Evolutionary conservation across 1,284 basidiomycete genomes (phyloP), one percentile per base, ranked within the genome.

Genomic region (Ustilago shanxiensis): DNA sequence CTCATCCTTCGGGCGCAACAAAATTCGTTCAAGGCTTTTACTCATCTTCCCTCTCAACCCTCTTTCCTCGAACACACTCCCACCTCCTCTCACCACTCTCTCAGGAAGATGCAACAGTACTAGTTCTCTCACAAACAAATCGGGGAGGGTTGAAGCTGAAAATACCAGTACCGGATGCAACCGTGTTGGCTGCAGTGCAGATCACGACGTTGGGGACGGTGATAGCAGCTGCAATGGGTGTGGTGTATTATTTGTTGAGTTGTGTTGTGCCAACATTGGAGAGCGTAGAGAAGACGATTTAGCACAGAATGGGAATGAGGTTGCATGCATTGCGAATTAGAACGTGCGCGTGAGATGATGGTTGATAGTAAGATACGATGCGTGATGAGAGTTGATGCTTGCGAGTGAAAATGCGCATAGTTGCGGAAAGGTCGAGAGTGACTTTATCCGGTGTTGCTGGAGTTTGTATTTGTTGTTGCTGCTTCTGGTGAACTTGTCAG

Each of bases 51-150:
- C 2, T 44, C 35, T 11, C 37, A 39, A 8, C 59, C 29, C 33
- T 66, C 53, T 66, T 69, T 41, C 72, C 72, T 2, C 22, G 51
- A 0, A 52, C 66, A 0, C 72, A 74, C 29, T 33, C 56, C 1
- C 72, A 74, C 20, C 56, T 67, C 2, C 31, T 41, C 44, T 18
- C 11, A 14, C 31, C n/a, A n/a, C n/a, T n/a, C n/a, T n/a, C n/a
- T n/a, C n/a, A n/a, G 31, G 31, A 5, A 33, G 31, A 33, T 33
- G 31, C n/a, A n/a, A 26, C 9, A 3, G 39, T 56, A 24, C 44
- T 35, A 26, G 13, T 33, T 29, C 28, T 58, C 11, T 49, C 51
- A 31, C 39, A 33, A 18, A 22, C 56, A 8, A 39, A 18, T 13
- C 7, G 0, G 5, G 24, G 7, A 52, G 31, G 28, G 8, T 31